Conservation (phyloP, 768 basidiomycete species). For the Pleurotus tuoliensis region DNA sequence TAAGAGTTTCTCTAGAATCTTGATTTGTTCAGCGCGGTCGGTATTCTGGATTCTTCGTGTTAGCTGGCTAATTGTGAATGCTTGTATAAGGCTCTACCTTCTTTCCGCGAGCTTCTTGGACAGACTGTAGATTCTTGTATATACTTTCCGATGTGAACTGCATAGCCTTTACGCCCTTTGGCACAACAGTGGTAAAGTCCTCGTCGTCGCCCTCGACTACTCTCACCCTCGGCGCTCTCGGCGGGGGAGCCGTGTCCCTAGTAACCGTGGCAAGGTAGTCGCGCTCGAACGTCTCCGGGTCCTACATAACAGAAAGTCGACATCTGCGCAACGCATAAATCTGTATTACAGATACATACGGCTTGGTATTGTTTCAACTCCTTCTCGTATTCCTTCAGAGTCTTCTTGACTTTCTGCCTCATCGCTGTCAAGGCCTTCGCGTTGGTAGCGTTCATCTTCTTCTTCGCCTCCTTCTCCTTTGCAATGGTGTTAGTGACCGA, state of each 20-base stretch:
- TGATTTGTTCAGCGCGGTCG: conserved; percentile 91
- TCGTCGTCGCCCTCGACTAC: conserved; percentile 40
- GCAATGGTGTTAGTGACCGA: conserved; percentile 69
- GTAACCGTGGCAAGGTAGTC: conserved; percentile 58
- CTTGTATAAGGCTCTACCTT: conserved; percentile 52
- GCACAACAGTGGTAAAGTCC: conserved; percentile 84
- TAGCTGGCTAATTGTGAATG: conserved; percentile 2
- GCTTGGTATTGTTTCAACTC: conserved; percentile 77
- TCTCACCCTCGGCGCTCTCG: conserved; percentile 28
- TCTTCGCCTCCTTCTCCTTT: conserved; percentile 90
- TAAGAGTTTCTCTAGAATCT: conserved; percentile 82
- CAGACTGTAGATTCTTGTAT: conserved; percentile 86
- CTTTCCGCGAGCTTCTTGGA: conserved; percentile 93
- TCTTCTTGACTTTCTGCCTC: conserved; percentile 96
- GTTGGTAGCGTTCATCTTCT: conserved; percentile 94
- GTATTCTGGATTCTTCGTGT: conserved; percentile 69
- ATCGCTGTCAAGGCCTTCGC: conserved; percentile 94
- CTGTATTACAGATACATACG: conserved; percentile 36
- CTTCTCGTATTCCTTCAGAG: conserved; percentile 81
- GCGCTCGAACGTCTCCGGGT: conserved; percentile 83
- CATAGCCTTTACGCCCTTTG: conserved; percentile 77
- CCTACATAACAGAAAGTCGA: conserved; percentile 41
- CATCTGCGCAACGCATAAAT: background rate
- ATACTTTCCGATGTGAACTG: conserved; percentile 81
- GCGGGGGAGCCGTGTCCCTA: conserved; percentile 28